These are phyloP conservation scores for Candida boleticola DNA, from an alignment of 805 yeast genomes.

Conservation along the genomic window DNA sequence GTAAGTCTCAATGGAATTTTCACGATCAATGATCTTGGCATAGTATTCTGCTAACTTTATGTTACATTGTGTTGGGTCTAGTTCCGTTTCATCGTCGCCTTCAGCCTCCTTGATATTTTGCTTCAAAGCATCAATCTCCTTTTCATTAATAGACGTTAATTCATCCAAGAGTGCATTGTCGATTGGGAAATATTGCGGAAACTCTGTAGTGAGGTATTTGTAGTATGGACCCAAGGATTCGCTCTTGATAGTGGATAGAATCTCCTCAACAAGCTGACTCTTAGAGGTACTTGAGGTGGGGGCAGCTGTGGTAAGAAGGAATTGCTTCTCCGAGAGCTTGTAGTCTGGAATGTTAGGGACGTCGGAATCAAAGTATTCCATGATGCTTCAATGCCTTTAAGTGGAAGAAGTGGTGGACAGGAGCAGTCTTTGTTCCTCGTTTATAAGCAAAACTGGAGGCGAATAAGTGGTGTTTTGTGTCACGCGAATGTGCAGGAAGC, in stretches of 20 bases:
- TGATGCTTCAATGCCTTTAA: slow-evolving; percentile 7
- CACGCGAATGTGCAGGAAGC: too few species aligned
- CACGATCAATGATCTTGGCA: slow-evolving; percentile 77
- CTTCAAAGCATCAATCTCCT: slow-evolving; percentile 52
- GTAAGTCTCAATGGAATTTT: slow-evolving; percentile 64
- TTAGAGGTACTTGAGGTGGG: slow-evolving; percentile 14
- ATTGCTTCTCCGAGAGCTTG: slow-evolving; percentile 76
- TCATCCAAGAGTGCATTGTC: slow-evolving; percentile 57
- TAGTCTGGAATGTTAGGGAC: slow-evolving; percentile 74
- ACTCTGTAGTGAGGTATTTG: slow-evolving; percentile 48
- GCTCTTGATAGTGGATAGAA: slow-evolving; percentile 53
- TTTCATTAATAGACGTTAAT: slow-evolving; percentile 53
- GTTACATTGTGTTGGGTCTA: slow-evolving; percentile 75
- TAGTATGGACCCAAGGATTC: slow-evolving; percentile 83
- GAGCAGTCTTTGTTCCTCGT: too few species aligned
- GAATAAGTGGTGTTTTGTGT: too few species aligned
- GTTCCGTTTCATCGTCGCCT: slow-evolving; percentile 80
- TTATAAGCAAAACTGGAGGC: too few species aligned
- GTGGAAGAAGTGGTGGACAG: too few species aligned
- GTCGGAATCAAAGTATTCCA: slow-evolving; percentile 45
- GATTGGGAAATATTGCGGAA: slow-evolving; percentile 44
- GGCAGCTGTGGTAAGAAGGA: slow-evolving; percentile 34
- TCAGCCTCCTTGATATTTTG: slow-evolving; percentile 51
- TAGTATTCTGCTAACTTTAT: slow-evolving; percentile 84
- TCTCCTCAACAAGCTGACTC: slow-evolving; percentile 38